Conservation (phyloP, 441 rosid genomes). For the Croton setiger region DNA sequence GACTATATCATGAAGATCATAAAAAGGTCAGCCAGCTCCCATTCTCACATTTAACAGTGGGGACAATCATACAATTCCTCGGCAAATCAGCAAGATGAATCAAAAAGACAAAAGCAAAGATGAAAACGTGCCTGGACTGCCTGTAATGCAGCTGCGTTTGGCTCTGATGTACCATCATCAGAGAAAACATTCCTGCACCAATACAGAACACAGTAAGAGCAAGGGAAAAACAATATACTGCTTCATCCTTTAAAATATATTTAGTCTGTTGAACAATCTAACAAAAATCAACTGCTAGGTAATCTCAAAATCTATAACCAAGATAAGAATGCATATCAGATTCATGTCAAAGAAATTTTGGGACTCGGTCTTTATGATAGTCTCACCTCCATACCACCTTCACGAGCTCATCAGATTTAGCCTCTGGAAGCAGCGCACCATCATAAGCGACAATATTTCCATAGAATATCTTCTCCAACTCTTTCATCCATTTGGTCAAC, state of each 20-base stretch:
- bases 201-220: conserved; percentile 16
- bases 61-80: neutral
- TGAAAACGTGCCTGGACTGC: conserved; percentile 67
- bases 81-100: neutral
- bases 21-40: neutral
- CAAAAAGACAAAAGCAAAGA: conserved; percentile 24
- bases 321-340: neutral
- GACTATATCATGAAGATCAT: neutral
- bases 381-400: conserved; percentile 79
- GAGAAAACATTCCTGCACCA: conserved; percentile 80
- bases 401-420: conserved; percentile 62
- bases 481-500: conserved; percentile 91
- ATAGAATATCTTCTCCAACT: conserved; percentile 87
- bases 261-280: too few species aligned
- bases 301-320: neutral
- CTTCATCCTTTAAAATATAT: too few species aligned
- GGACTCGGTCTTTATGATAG: neutral
- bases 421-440: conserved; percentile 81
- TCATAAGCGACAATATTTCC: conserved; percentile 94
- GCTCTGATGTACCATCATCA: conserved; percentile 74
- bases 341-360: conserved; percentile 4
- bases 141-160: conserved; percentile 48
- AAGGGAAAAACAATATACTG: neutral
- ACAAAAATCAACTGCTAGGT: too few species aligned
- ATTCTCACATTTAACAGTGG: neutral